Evolutionary conservation across 495 filamentous ascomycete genomes (phyloP).

Genomic region (Hyaloscypha variabilis): DNA sequence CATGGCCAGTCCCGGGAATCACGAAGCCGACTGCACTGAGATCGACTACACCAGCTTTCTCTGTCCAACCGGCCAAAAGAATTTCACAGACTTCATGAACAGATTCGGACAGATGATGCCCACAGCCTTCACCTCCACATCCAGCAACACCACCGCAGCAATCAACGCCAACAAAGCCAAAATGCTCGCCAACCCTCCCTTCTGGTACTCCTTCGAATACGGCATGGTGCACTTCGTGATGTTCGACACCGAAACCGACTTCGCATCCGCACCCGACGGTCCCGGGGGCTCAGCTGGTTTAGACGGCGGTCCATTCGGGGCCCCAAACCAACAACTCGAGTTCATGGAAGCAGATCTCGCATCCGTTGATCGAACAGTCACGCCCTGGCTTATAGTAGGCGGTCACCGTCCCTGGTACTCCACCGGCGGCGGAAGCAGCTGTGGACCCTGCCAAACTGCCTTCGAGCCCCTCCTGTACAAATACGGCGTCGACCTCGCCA

Average conservation of each 20-base stretch:
- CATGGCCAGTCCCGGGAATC: no score
- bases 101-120: no score
- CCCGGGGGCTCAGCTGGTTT: slow-evolving; percentile 45
- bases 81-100: no score
- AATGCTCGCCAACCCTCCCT: no score
- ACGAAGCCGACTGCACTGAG: no score
- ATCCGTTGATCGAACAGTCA: slow-evolving; percentile 50
- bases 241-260: slow-evolving; percentile 58
- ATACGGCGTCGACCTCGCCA: slow-evolving; percentile 54
- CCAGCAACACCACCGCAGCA: no score
- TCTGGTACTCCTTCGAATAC: slow-evolving; percentile 62
- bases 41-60: no score
- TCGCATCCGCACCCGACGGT: slow-evolving; percentile 40
- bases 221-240: slow-evolving; percentile 53
- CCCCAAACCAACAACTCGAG: slow-evolving; percentile 42
- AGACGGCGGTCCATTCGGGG: slow-evolving; percentile 52
- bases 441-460: slow-evolving; percentile 47
- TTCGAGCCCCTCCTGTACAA: slow-evolving; percentile 51
- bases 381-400: slow-evolving; percentile 54
- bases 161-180: no score
- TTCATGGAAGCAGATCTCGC: slow-evolving; percentile 52
- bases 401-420: slow-evolving; percentile 55
- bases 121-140: no score
- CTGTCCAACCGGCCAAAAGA: no score
- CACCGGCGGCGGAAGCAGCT: slow-evolving; percentile 21